These are phyloP conservation scores for Albugo candida DNA, from an alignment of 352 stramenopile species.

Conservation along the genomic window DNA sequence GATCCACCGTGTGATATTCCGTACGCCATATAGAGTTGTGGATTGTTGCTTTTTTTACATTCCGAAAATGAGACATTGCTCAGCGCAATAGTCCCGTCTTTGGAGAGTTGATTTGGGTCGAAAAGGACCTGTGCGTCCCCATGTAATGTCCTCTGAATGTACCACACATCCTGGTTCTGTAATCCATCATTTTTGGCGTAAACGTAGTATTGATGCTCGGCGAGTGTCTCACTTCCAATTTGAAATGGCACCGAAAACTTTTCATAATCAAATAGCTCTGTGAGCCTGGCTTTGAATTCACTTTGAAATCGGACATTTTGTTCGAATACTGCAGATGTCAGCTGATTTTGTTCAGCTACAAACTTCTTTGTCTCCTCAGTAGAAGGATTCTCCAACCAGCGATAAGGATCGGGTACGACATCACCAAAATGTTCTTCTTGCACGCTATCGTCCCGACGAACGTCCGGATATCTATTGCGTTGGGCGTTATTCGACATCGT, in stretches of 20 bases:
- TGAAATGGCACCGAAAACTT: constrained; percentile 66
- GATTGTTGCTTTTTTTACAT: constrained; percentile 25
- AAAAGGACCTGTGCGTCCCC: constrained; percentile 48
- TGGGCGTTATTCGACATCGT: no score
- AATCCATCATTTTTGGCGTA: constrained; percentile 78
- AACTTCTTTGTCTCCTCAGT: constrained; percentile 60
- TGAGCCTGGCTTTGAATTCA: constrained; percentile 57
- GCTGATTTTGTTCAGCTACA: constrained; percentile 50
- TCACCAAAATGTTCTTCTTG: constrained; percentile 33
- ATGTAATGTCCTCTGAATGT: constrained; percentile 60
- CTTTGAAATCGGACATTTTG: constrained; percentile 33
- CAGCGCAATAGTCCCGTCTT: constrained; percentile 55
- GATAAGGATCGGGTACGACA: constrained; percentile 39
- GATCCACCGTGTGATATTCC: constrained; percentile 62
- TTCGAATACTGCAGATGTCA: constrained; percentile 40
- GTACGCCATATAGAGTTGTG: constrained; percentile 65
- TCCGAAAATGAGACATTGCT: constrained; percentile 46
- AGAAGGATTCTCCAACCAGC: constrained; percentile 67
- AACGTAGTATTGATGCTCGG: constrained; percentile 24
- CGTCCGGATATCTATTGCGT: constrained; percentile 17
- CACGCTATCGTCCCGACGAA: constrained; percentile 20
- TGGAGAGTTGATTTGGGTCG: constrained; percentile 61
- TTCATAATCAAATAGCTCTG: constrained; percentile 78
- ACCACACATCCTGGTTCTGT: constrained; percentile 76
- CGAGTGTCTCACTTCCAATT: constrained; percentile 23